Evolutionary conservation across 352 stramenopile species (phyloP).

Genomic region (Lagenidium giganteum): DNA sequence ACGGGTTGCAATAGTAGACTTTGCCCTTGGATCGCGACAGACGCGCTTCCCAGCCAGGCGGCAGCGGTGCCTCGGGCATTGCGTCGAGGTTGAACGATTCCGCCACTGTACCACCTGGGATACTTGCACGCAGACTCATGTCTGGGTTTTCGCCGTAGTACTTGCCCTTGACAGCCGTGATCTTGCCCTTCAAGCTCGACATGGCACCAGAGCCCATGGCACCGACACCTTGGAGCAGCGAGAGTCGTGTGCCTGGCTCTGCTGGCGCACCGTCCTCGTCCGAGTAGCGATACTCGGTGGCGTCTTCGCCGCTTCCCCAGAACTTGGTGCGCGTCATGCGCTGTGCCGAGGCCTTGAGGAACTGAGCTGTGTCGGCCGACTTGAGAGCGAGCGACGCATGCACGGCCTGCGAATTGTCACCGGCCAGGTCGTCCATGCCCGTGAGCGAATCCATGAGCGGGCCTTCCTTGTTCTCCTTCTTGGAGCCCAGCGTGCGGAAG

Average conservation of each 20-base stretch:
- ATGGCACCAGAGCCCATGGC: conserved; percentile 52
- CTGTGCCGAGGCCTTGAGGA: conserved; percentile 67
- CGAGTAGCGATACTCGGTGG: conserved; percentile 43
- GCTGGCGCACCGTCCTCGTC: conserved; percentile 33
- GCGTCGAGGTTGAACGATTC: conserved; percentile 76
- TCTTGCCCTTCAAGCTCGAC: conserved; percentile 63
- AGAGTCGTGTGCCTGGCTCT: conserved; percentile 42
- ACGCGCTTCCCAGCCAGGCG: conserved; percentile 72
- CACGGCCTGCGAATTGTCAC: conserved; percentile 35
- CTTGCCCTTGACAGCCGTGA: conserved; percentile 77
- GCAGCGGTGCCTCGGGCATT: conserved; percentile 73
- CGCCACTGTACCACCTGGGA: conserved; percentile 15
- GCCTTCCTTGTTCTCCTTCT: conserved; percentile 49
- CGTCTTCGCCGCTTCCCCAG: conserved; percentile 43
- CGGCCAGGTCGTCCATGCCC: conserved; percentile 18
- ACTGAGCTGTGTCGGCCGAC: conserved; percentile 72
- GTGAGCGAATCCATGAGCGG: conserved; percentile 27
- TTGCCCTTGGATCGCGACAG: conserved; percentile 82
- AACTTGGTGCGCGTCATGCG: conserved; percentile 56
- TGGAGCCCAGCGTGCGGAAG: conserved; percentile 70
- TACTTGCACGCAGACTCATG: conserved; percentile 7
- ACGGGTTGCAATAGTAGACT: conserved; percentile 82
- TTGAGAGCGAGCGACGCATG: conserved; percentile 58
- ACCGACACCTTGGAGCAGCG: conserved; percentile 63
- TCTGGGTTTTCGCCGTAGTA: conserved; percentile 56